Percentiles rank a stretch among this genome's conserved stretches.
Evolutionary conservation across 306 rosid genomes (phyloP).

Genomic region (Rosa chinensis): DNA sequence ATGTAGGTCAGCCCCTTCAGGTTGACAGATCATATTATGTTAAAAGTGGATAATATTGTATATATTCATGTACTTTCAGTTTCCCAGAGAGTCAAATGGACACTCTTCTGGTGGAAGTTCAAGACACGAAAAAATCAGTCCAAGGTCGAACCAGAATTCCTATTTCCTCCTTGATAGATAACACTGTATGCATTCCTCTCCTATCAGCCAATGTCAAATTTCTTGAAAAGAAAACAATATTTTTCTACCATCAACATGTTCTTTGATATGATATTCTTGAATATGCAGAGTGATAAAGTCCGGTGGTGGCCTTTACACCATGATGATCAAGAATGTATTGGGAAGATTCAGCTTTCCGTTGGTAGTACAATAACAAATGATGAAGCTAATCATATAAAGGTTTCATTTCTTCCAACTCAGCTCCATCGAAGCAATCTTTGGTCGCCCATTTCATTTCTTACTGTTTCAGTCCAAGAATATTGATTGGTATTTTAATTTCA

Average conservation of each 20-base stretch:
- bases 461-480: not conserved
- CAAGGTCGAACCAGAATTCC: slow-evolving; percentile 82
- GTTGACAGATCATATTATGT: not conserved
- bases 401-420: slow-evolving; percentile 30
- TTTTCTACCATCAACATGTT: slow-evolving; percentile 12
- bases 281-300: slow-evolving; percentile 66
- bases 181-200: slow-evolving; percentile 48
- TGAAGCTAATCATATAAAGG: slow-evolving; percentile 79
- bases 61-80: slow-evolving; percentile 50
- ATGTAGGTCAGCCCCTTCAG: not conserved
- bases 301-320: slow-evolving; percentile 96
- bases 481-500: not conserved
- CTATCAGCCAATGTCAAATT: slow-evolving; percentile 15
- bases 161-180: slow-evolving; percentile 73
- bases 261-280: slow-evolving; percentile 24
- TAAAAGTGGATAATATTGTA: slow-evolving; percentile 17
- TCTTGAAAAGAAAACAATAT: not conserved
- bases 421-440: slow-evolving; percentile 9
- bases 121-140: slow-evolving; percentile 61
- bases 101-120: slow-evolving; percentile 74
- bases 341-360: slow-evolving; percentile 84
- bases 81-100: slow-evolving; percentile 93
- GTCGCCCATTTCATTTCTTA: not conserved
- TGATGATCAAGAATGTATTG: slow-evolving; percentile 83
- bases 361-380: slow-evolving; percentile 66